Evolutionary conservation across 2,329 filamentous ascomycete species (phyloP).

Genomic region (Proliferodiscus dingleyae): DNA sequence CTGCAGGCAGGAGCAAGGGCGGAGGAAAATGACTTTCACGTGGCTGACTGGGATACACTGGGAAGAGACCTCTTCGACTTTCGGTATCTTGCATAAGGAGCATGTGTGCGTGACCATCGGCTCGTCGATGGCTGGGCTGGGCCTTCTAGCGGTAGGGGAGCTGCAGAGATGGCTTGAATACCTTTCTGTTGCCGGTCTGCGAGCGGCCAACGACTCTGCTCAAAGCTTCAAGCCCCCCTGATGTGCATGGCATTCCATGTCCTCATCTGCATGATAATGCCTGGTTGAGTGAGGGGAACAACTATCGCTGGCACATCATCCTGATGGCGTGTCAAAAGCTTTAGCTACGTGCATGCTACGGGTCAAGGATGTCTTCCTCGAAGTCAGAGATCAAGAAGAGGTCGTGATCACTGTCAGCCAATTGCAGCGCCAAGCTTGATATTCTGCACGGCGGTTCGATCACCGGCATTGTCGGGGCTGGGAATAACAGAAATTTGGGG

Average conservation of each 20-base stretch:
- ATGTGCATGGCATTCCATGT: too few relatives aligned
- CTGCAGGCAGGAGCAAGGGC: background rate
- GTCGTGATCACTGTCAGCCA: background rate
- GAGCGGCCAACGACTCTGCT: too few relatives aligned
- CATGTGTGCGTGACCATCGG: constrained; percentile 5
- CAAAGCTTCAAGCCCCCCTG: too few relatives aligned
- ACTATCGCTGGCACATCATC: too few relatives aligned
- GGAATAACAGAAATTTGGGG: background rate
- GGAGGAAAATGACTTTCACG: constrained; percentile 1
- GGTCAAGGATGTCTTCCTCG: background rate
- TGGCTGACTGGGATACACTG: constrained; percentile 3
- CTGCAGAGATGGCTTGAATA: background rate
- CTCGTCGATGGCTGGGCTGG: constrained; percentile 2
- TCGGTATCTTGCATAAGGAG: constrained; percentile 5
- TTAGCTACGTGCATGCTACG: background rate
- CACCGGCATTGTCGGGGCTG: background rate
- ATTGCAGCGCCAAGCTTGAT: background rate
- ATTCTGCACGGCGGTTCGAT: background rate
- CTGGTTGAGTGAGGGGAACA: too few relatives aligned
- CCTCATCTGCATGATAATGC: too few relatives aligned
- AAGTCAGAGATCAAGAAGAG: too few relatives aligned
- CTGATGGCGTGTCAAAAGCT: too few relatives aligned
- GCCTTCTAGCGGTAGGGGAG: too few relatives aligned
- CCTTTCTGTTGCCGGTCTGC: too few relatives aligned
- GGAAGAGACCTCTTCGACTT: constrained; percentile 1